Evolutionary conservation across 208 protist genomes (phyloP).

Genomic region (Leishmania turanica): DNA sequence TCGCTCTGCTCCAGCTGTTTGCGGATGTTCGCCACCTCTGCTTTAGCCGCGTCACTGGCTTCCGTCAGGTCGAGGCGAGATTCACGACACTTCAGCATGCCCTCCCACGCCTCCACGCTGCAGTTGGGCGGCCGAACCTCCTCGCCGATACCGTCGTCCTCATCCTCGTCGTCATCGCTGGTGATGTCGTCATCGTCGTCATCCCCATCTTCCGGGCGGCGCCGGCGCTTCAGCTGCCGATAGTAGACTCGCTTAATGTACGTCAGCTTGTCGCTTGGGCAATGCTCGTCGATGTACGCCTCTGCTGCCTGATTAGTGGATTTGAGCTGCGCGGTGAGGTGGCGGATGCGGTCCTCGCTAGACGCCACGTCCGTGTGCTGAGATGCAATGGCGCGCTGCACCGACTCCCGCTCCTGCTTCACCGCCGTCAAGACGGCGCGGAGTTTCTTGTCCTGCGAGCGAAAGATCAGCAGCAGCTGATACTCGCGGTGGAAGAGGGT

Average conservation of each 20-base stretch:
- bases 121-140: constrained; percentile 92
- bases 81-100: constrained; percentile 90
- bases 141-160: constrained; percentile 92
- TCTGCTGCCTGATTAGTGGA: constrained; percentile 76
- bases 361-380: constrained; percentile 55
- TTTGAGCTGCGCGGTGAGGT: constrained; percentile 71
- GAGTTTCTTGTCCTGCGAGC: constrained; percentile 88
- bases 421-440: constrained; percentile 54
- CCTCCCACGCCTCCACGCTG: constrained; percentile 80
- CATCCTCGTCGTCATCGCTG: constrained; percentile 84
- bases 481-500: constrained; percentile 96
- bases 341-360: constrained; percentile 61
- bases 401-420: constrained; percentile 60
- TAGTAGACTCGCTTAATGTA: constrained; percentile 93
- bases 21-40: constrained; percentile 21
- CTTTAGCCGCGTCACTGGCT: constrained; percentile 71
- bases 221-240: constrained; percentile 92
- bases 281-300: constrained; percentile 82
- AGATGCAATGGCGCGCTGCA: constrained; percentile 60
- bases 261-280: constrained; percentile 63
- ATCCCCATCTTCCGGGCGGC: constrained; percentile 59
- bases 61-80: constrained; percentile 92
- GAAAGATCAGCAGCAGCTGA: constrained; percentile 93
- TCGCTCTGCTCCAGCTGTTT: constrained; percentile 52
- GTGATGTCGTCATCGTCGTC: constrained; percentile 86